Evolutionary conservation across 1,284 basidiomycete genomes (phyloP).

Genomic region (Ustilago trichophora): DNA sequence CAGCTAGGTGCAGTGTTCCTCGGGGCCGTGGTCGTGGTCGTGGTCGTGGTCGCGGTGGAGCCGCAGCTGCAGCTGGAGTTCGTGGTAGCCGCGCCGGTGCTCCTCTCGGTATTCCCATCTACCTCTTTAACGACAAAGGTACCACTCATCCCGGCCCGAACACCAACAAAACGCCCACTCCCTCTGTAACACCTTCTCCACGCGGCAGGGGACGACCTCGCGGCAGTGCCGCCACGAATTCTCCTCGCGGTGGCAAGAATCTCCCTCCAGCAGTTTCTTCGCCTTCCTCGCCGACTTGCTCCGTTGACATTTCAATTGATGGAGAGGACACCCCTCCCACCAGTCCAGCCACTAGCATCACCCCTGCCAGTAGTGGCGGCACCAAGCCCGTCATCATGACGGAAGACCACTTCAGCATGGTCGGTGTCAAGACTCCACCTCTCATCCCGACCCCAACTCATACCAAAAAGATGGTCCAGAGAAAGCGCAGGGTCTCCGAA

Average conservation of each 20-base stretch:
- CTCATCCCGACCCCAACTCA: conserved; percentile 1
- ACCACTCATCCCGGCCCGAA: background rate
- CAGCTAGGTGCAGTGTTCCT: background rate
- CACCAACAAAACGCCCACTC: background rate
- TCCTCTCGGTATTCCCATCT: too few species aligned
- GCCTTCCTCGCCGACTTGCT: too few species aligned
- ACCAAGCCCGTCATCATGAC: background rate
- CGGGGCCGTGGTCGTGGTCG: conserved; percentile 9
- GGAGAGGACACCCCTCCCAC: background rate
- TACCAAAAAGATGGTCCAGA: background rate
- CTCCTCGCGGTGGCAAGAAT: conserved; percentile 1
- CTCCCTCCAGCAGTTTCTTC: too few species aligned
- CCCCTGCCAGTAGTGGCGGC: background rate
- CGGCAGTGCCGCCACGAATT: background rate
- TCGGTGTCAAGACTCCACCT: background rate
- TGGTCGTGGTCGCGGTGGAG: background rate
- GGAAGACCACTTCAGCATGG: background rate
- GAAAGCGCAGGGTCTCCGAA: conserved; percentile 23
- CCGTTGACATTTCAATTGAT: too few species aligned
- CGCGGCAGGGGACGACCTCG: background rate
- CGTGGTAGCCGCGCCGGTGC: too few species aligned
- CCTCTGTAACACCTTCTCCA: too few species aligned
- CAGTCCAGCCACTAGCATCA: background rate
- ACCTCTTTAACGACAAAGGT: too few species aligned
- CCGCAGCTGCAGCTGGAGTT: conserved; percentile 1